A percentile compares a stretch with the other conserved stretches of the same genome.
phyloP scores from a whole-genome alignment of 1,139 yeast species.

The Debaryomyces robertsiae region DNA sequence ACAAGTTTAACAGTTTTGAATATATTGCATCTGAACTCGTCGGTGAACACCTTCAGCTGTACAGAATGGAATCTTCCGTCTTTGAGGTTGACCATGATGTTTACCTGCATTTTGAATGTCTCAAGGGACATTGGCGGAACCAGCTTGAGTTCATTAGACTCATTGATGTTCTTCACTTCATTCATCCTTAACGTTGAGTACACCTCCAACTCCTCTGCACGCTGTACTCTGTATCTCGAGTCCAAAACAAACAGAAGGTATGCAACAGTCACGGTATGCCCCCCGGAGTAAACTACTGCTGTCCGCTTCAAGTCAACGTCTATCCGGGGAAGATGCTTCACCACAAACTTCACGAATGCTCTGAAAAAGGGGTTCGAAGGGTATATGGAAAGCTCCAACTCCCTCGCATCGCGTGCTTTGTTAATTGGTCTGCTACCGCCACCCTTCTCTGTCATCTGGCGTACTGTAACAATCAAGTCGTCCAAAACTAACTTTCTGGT shows the following conservation, averaged over 20 bases:
- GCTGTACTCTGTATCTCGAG: constrained; percentile 27
- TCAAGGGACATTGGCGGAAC: constrained; percentile 22
- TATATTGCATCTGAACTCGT: constrained; percentile 30
- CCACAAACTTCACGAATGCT: constrained; percentile 17
- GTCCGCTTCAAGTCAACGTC: constrained; percentile 33
- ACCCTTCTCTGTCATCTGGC: background rate
- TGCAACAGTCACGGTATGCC: constrained; percentile 22
- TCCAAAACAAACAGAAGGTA: constrained; percentile 24
- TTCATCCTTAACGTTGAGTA: constrained; percentile 20
- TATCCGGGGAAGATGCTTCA: constrained; percentile 28
- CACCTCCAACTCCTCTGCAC: constrained; percentile 23
- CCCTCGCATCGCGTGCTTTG: background rate
- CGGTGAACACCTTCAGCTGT: constrained; percentile 26
- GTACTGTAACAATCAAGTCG: constrained; percentile 23
- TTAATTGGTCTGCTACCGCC: background rate
- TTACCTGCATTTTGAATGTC: constrained; percentile 26
- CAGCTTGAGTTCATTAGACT: background rate
- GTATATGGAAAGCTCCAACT: constrained; percentile 16
- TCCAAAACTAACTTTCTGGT: constrained; percentile 34
- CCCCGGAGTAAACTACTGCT: constrained; percentile 13
- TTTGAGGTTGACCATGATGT: constrained; percentile 22
- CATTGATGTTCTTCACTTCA: constrained; percentile 14
- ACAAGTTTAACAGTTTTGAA: constrained; percentile 28
- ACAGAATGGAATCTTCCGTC: constrained; percentile 26
- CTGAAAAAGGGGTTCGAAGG: constrained; percentile 22